Evolutionary conservation across 2,329 filamentous ascomycete species (phyloP).

Genomic region (Aschersonia sp.): DNA sequence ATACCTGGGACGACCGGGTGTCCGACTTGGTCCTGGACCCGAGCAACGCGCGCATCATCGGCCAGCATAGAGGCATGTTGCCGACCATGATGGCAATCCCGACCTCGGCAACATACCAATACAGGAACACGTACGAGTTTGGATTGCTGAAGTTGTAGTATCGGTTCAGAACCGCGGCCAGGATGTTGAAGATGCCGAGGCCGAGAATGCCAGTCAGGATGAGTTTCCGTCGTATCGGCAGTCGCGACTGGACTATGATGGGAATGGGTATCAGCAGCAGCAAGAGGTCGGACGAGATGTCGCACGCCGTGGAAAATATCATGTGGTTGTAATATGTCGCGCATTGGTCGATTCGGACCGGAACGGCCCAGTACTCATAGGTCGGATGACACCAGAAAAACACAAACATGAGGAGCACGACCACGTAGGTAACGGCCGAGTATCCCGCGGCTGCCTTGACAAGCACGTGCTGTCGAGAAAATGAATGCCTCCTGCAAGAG

Average conservation of each 20-base stretch:
- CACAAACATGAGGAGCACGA: conserved; percentile 35
- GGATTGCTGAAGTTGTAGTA: conserved; percentile 44
- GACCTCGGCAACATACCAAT: conserved; percentile 46
- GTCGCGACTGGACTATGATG: conserved; percentile 23
- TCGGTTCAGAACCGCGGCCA: conserved; percentile 45
- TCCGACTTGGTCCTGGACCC: conserved; percentile 10
- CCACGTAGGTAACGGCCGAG: conserved; percentile 26
- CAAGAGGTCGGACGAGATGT: conserved; percentile 29
- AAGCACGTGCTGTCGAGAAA: conserved; percentile 16
- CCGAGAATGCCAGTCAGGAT: conserved; percentile 40
- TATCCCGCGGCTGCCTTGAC: conserved; percentile 29
- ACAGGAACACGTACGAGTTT: conserved; percentile 40
- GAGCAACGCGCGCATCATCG: conserved; percentile 31
- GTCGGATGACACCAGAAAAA: conserved; percentile 40
- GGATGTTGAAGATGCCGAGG: conserved; percentile 38
- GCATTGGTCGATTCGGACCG: conserved; percentile 25
- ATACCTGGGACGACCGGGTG: conserved; percentile 10
- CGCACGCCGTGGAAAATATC: conserved; percentile 30
- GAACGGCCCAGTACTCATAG: conserved; percentile 35
- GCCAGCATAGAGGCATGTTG: conserved; percentile 46
- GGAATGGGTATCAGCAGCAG: conserved; percentile 30
- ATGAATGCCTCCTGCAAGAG: conserved; percentile 9
- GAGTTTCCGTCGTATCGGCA: conserved; percentile 30
- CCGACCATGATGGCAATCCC: conserved; percentile 45
- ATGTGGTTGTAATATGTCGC: conserved; percentile 31